These are phyloP conservation scores for Zopfia rhizophila DNA, from an alignment of 2,329 filamentous ascomycete genomes.

Conservation along the genomic window DNA sequence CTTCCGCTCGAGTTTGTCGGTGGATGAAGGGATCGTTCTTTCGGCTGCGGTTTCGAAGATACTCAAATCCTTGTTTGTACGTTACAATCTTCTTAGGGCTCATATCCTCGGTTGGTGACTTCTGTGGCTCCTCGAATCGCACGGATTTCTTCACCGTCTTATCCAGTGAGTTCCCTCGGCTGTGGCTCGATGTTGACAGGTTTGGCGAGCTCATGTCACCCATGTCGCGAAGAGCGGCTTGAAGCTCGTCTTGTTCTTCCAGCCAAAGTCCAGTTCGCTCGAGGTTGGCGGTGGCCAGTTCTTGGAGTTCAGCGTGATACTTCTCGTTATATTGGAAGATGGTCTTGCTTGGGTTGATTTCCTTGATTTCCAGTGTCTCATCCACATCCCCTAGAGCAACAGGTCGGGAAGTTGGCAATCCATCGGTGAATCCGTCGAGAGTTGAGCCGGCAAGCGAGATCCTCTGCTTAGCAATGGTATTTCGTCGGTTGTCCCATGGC, in stretches of 20 bases:
- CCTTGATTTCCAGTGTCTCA: slow-evolving; percentile 59
- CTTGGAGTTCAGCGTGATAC: slow-evolving; percentile 78
- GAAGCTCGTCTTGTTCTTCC: slow-evolving; percentile 80
- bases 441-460: slow-evolving; percentile 46
- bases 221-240: slow-evolving; percentile 71
- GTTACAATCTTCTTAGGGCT: slow-evolving; percentile 69
- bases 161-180: slow-evolving; percentile 46
- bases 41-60: slow-evolving; percentile 73
- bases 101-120: slow-evolving; percentile 37
- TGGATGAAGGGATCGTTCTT: slow-evolving; percentile 83
- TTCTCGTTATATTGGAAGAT: slow-evolving; percentile 77
- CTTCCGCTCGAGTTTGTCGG: slow-evolving; percentile 85
- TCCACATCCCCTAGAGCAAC: slow-evolving; percentile 42
- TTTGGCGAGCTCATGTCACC: slow-evolving; percentile 58
- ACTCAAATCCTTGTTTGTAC: slow-evolving; percentile 89
- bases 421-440: slow-evolving; percentile 45
- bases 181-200: slow-evolving; percentile 40
- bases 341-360: slow-evolving; percentile 72
- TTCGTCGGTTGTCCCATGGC: slow-evolving; percentile 69
- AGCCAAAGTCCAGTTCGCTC: slow-evolving; percentile 91
- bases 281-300: slow-evolving; percentile 76
- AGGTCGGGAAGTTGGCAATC: slow-evolving; percentile 42
- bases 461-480: slow-evolving; percentile 35
- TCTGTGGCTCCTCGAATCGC: slow-evolving; percentile 65
- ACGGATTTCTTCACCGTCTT: slow-evolving; percentile 76